Base-by-base conservation (phyloP, 2,329 filamentous ascomycete species). In the Exserohilum turcica region DNA sequence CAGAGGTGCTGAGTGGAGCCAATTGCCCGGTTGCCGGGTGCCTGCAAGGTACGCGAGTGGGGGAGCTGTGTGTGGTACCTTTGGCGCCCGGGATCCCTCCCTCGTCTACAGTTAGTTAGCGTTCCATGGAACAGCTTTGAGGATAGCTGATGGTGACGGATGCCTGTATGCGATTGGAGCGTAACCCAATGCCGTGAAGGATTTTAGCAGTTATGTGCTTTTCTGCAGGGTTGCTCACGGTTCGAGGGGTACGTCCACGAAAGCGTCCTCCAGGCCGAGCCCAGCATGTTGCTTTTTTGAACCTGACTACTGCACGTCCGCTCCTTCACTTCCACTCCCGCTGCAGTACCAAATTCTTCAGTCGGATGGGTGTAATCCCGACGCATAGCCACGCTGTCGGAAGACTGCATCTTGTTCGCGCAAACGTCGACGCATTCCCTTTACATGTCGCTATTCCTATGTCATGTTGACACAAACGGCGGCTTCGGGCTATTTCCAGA, bases 11-110 rank as follows among this genome's bases (percentile, higher is more conserved):
- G 39, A 35, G 33, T 19, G 45, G 29, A n/a, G 19, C 33, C 46
- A 36, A 40, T 29, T 35, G 35, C 39, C 15, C 27, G 32, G 21
- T 50, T 35, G 38, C 35, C 21, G 35, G 24, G 35, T 39, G 39
- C 46, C 27, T 48, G 38, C 36, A 54, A 45, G 51, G 46, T 54
- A 54, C 46, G 24, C 40, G 36, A 28, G 51, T 47, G 40, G 51
- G 29, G 46, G 18, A 42, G 49, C 35, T 18, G 37, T 40, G 18
- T 50, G 39, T n/a, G 50, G 45, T n/a, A 27, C 36, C 12, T 39
- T 18, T 33, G 33, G 24, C 19, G 7, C 18, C 21, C 40, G 24
- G 35, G n/a, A 40, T 43, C 50, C 43, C 35, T 50, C 39, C 33
- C 43, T 43, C 19, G 28, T 39, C 46, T 50, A 42, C 51, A 45